These are phyloP conservation scores for Penicillium brevicompactum DNA, from an alignment of 2,329 filamentous ascomycete species.

Conservation along the genomic window DNA sequence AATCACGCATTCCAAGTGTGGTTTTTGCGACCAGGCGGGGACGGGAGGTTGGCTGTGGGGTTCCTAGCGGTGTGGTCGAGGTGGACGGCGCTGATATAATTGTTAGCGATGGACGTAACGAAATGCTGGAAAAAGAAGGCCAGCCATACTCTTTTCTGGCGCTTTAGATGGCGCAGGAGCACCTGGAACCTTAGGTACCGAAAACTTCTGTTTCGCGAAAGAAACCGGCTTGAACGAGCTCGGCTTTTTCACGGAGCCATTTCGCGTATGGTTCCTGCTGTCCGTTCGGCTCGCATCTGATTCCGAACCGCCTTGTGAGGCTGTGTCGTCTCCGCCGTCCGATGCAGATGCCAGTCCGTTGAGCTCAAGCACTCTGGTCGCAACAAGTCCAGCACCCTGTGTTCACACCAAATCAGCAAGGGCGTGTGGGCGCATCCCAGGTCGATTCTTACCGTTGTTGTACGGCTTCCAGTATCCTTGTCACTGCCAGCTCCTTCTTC, in stretches of 20 bases:
- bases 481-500: constrained; percentile 25
- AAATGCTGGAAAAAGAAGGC: constrained; percentile 1
- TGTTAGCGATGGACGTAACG: neutral
- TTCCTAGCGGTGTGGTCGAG: constrained; percentile 41
- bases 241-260: constrained; percentile 61
- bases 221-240: constrained; percentile 66
- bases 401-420: constrained; percentile 30
- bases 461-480: constrained; percentile 27
- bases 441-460: constrained; percentile 33
- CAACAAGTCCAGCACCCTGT: constrained; percentile 35
- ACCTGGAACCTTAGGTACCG: constrained; percentile 63
- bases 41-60: constrained; percentile 51
- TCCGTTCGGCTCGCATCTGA: constrained; percentile 63
- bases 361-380: constrained; percentile 40
- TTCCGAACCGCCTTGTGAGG: constrained; percentile 58
- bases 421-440: constrained; percentile 9
- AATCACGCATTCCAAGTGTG: constrained; percentile 55
- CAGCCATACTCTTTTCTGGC: constrained; percentile 58
- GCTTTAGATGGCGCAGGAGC: constrained; percentile 53
- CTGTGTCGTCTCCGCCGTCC: constrained; percentile 42
- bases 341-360: constrained; percentile 41
- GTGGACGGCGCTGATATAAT: constrained; percentile 35
- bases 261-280: constrained; percentile 49
- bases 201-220: constrained; percentile 61
- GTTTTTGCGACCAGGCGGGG: constrained; percentile 67